Evolutionary conservation across 2,329 filamentous ascomycete species (phyloP).

Genomic region (Stachybotrys chlorohalonatus): DNA sequence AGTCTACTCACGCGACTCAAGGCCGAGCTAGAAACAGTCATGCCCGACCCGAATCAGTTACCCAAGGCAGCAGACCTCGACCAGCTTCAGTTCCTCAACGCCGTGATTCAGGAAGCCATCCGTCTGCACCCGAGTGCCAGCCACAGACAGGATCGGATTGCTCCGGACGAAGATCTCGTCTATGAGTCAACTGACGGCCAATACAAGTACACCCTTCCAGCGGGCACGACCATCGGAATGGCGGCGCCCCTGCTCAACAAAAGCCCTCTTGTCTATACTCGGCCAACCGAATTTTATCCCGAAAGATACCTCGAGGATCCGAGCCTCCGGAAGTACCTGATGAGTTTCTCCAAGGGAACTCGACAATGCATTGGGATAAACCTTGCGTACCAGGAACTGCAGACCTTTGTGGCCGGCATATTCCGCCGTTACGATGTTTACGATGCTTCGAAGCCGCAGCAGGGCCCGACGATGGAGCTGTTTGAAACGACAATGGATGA

Average conservation of each 20-base stretch:
- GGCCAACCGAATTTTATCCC: slow-evolving; percentile 17
- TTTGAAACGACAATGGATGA: slow-evolving; percentile 8
- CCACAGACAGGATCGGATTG: slow-evolving; percentile 17
- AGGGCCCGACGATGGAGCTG: slow-evolving; percentile 9
- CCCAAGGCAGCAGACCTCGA: slow-evolving; percentile 16
- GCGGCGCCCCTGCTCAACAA: slow-evolving; percentile 19
- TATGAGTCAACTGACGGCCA: slow-evolving; percentile 12
- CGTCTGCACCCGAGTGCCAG: slow-evolving; percentile 29
- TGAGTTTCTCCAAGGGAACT: slow-evolving; percentile 9
- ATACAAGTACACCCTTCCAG: slow-evolving; percentile 17
- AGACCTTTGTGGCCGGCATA: slow-evolving; percentile 8
- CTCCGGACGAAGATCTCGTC: slow-evolving; percentile 16
- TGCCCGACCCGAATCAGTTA: slow-evolving; percentile 3
- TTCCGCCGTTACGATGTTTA: slow-evolving; percentile 10
- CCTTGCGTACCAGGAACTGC: slow-evolving; percentile 10
- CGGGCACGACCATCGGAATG: slow-evolving; percentile 25
- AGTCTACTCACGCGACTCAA: slow-evolving; percentile 17
- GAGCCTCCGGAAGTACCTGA: slow-evolving; percentile 1
- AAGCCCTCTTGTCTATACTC: slow-evolving; percentile 4
- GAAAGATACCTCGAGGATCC: slow-evolving; percentile 9
- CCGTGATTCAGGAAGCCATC: slow-evolving; percentile 26
- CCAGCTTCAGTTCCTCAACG: slow-evolving; percentile 26
- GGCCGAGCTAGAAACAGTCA: slow-evolving; percentile 18
- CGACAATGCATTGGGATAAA: slow-evolving; percentile 11
- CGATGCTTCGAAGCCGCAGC: slow-evolving; percentile 2